phyloP scores from a whole-genome alignment of 345 rosid genomes.

The Arabidopsis arenosa region DNA sequence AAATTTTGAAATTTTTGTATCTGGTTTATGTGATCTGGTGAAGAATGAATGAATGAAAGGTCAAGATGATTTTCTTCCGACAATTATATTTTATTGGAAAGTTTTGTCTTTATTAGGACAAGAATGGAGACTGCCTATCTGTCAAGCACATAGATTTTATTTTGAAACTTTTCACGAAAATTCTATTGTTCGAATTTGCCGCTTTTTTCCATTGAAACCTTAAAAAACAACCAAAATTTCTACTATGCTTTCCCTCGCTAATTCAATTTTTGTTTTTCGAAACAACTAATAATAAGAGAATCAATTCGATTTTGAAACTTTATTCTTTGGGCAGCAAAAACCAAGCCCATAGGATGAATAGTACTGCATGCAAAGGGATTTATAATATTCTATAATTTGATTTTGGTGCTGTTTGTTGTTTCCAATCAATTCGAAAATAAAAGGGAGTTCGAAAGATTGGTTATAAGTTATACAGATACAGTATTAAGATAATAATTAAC shows the following conservation, averaged over 20 bases:
- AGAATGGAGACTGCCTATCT: constrained; percentile 25
- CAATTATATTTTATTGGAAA: not conserved
- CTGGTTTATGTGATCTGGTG: constrained; percentile 5
- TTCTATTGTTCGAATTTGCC: constrained; percentile 33
- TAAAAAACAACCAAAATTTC: not conserved
- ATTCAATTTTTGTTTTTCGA: not conserved
- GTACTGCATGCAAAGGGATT: not conserved
- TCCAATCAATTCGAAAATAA: not conserved
- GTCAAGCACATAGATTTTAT: constrained; percentile 26
- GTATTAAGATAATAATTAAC: not conserved
- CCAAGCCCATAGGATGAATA: not conserved
- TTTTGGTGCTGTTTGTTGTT: not conserved
- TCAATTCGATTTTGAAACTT: not conserved
- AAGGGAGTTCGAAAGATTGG: not conserved
- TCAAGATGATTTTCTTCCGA: constrained; percentile 7
- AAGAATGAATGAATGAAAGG: not conserved
- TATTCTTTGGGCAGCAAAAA: not conserved
- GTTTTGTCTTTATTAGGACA: constrained; percentile 38
- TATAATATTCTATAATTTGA: not conserved
- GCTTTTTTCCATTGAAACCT: constrained; percentile 25
- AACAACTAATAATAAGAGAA: not conserved
- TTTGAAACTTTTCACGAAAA: not conserved
- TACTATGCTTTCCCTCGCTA: constrained; percentile 21
- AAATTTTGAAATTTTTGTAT: constrained; percentile 11
- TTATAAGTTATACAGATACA: not conserved